Conservation (phyloP, 169 alveolate genomes). For the Eimeria praecox region DNA sequence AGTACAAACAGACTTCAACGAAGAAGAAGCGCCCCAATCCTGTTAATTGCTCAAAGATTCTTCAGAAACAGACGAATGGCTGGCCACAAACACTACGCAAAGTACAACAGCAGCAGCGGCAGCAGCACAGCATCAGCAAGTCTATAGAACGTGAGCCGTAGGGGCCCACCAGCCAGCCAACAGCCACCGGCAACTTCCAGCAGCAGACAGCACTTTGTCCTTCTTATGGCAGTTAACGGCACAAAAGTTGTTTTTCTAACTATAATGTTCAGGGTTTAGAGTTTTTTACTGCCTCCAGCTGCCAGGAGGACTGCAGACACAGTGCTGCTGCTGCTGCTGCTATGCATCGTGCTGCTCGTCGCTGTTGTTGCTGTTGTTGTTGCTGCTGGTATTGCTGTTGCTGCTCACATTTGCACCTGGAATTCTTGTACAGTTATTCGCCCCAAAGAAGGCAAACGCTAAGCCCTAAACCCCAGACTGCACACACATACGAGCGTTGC, state of each 20-base stretch:
- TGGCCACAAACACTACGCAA: neutral
- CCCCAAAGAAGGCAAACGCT: neutral
- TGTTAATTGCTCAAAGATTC: neutral
- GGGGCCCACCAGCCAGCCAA: slow-evolving; percentile 26
- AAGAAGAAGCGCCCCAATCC: neutral
- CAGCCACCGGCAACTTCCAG: neutral
- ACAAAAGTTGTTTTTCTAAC: neutral
- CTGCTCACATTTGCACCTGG: neutral
- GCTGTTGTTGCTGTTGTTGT: neutral
- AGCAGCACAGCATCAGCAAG: slow-evolving; percentile 34
- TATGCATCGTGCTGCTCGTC: neutral
- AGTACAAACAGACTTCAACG: neutral
- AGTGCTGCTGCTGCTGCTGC: slow-evolving; percentile 13
- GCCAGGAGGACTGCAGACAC: neutral
- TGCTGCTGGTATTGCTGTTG: neutral
- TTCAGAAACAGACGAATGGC: neutral
- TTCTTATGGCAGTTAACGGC: neutral
- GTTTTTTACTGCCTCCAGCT: neutral
- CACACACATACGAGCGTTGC: neutral
- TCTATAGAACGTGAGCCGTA: slow-evolving; percentile 6
- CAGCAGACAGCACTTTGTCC: neutral
- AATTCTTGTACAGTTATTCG: neutral
- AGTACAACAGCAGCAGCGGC: slow-evolving; percentile 1
- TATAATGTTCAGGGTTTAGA: neutral
- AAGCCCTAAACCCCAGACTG: neutral